Evolutionary conservation across 2,329 filamentous ascomycete species (phyloP), one percentile per base, ranked within the genome.

Genomic region (Epicoccum sorghinum): DNA sequence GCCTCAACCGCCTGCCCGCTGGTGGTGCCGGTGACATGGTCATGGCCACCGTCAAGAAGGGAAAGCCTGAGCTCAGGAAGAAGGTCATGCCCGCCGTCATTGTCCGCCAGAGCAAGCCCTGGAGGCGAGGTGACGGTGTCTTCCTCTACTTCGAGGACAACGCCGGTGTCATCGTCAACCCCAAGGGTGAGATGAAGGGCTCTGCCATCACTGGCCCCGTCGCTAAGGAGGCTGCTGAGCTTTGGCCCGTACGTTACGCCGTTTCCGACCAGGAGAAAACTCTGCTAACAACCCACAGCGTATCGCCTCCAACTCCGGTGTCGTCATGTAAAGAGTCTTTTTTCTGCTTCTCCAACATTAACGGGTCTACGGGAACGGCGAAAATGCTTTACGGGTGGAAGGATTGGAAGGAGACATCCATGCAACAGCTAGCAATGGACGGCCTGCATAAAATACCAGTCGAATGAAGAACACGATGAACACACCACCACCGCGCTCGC

Each of bases 121-220:
- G 95, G 95, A 93, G 95, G 87, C 89, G 95, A 80, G 90, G 90
- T 72, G 95, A 99, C 80, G 96, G 95, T 82, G 90, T 98, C 76
- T 99, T 91, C 87, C 88, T 99, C 73, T 99, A 99, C 88, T 99
- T 99, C 78, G 95, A 99, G 91, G 96, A 99, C 84, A 99, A 99
- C 82, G 95, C 95, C 79, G 95, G 95, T 88, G 95, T 99, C 76
- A 99, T 99, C 77, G 95, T 99, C 86, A 99, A 99, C 87, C 92
- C 93, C 82, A 99, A 99, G 90, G 95, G 95, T 84, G 95, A 99
- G 86, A 99, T 99, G 95, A 99, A 99, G 90, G 95, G 95, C 78
- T 97, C 92, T 67, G 95, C 95, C 80, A 99, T 99, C 80, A 99
- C 95, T 73, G 95, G 95, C 73, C 95, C 95, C 74, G 93, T 99